Evolutionary conservation across 2,329 filamentous ascomycete species (phyloP), one percentile per base, ranked within the genome.

Genomic region (Domatiomyces globalis): DNA sequence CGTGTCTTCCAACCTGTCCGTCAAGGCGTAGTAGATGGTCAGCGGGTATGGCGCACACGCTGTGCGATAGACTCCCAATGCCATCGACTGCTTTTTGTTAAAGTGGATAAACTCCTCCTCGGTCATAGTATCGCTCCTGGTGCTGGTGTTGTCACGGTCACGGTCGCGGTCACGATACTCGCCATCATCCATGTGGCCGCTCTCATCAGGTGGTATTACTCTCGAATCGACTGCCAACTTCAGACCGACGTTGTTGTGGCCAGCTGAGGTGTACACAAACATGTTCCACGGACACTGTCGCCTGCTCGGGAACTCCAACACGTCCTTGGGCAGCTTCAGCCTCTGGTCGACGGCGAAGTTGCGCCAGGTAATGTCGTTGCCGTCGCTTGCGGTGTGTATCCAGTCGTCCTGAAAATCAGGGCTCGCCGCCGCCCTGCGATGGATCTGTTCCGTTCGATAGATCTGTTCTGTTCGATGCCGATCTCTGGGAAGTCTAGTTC

Each of bases 21-120:
- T 29, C 19, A 47, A 20, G 20, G 45, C 45, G 17, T 47, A 47
- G 27, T 47, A 47, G 20, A 47, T 29, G 27, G 45, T 47, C 20
- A 47, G 8, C 5, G 22, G 20, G 8, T 27, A 22, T 4, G 45
- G 45, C 7, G 45, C 19, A 36, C 45, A 47, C 2, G 45, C 36
- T 8, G 45, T 47, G 17, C 45, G 19, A 17, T 47, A 47, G 27
- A 47, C 45, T 12, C 45, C 45, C 45, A 47, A 27, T 2, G 45
- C 45, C 19, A 33, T 22, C 4, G 45, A 10, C 8, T 29, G 33
- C 27, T 47, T 47, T 17, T 18, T 18, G 29, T 47, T 47, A 5
- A 27, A 17, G 20, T 33, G 17, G 20, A 47, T 47, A 17, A 47
- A 47, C 19, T 29, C 45, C 8, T 25, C 45, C 17, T 18, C 20